Percentiles rank a stretch among this genome's conserved stretches.
These are phyloP conservation scores for Populus euphratica DNA, from an alignment of 345 rosid genomes.

Conservation along the genomic window DNA sequence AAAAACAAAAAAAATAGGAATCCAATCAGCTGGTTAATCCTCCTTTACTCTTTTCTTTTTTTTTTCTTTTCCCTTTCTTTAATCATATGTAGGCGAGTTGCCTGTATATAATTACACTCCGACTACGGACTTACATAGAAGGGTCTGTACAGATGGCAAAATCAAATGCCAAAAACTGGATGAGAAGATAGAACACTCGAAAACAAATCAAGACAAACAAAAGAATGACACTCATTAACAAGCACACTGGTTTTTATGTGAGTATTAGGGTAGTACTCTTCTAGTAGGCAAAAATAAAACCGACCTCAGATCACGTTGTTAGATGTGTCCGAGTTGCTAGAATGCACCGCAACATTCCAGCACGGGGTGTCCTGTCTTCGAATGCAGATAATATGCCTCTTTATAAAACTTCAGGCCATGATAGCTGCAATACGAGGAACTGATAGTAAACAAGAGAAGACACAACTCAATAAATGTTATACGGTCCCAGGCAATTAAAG, in stretches of 20 bases:
- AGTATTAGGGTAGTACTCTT: constrained; percentile 34
- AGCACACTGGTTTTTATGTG: constrained; percentile 36
- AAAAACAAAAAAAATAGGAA: constrained; percentile 31
- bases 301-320: constrained; percentile 37
- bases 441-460: constrained; percentile 23
- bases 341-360: constrained; percentile 72
- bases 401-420: constrained; percentile 73
- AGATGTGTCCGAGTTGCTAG: constrained; percentile 58
- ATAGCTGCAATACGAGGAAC: constrained; percentile 63
- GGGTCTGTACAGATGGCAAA: constrained; percentile 61
- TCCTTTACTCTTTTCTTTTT: constrained; percentile 25
- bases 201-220: constrained; percentile 39
- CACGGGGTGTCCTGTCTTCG: constrained; percentile 28
- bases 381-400: constrained; percentile 65
- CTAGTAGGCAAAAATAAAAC: constrained; percentile 17
- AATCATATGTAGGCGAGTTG: constrained; percentile 51
- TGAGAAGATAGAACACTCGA: constrained; percentile 28
- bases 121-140: constrained; percentile 29
- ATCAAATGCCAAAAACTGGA: constrained; percentile 45
- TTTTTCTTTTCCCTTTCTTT: constrained; percentile 11
- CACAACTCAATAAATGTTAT: constrained; percentile 21
- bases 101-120: constrained; percentile 63
- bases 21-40: constrained; percentile 52
- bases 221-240: constrained; percentile 47
- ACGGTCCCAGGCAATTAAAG: constrained; percentile 23